Base-by-base conservation (phyloP, 2,329 filamentous ascomycete genomes). In the Ascomycota sp. region DNA sequence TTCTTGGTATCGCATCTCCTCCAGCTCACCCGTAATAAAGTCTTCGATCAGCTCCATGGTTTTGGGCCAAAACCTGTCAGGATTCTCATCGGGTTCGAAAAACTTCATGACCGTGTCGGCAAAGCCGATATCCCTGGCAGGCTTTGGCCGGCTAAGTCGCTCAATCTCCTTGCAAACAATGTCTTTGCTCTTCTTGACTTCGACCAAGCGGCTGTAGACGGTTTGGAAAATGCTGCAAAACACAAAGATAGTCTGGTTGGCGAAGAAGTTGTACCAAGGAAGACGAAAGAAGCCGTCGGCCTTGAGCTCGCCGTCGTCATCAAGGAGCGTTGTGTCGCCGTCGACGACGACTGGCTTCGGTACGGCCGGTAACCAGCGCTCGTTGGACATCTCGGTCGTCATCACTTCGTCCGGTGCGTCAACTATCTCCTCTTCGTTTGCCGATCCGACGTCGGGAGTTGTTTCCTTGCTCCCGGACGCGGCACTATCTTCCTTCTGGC, bases 191-290 rank as follows among this genome's bases (percentile, higher is more conserved):
- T 75, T 64, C 58, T 95, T 95, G 52, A 95, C 72, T 39, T 78
- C 77, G 40, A 76, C 63, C 10, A 98, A 64, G 29, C 89, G 74
- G 46, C 74, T 71, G 55, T 92, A 95, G 6, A 98, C 61, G n/a
- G 77, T 78, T 48, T 92, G 73, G 51, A 98, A 89, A 39, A 92
- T 75, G 43, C 77, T 80, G 59, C 98, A 78, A 63, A 98, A 95
- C 54, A 89, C 84, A 50, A 83, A 92, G 38, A 98, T 76, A 4
- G 77, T 81, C 45, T 82, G 70, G 52, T 93, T 95, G 51, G 76
- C 76, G 58, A 91, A 98, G 50, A 95, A 72, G 49, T 86, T 86
- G 59, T 82, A 92, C 55, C 71, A 74, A 9, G 73, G 72, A 32
- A 84, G 78, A 43, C 67, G 66, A 55, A 89, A 92, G 37, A 79